phyloP scores from a whole-genome alignment of 1,284 basidiomycete species.

The Pascua guehoae region DNA sequence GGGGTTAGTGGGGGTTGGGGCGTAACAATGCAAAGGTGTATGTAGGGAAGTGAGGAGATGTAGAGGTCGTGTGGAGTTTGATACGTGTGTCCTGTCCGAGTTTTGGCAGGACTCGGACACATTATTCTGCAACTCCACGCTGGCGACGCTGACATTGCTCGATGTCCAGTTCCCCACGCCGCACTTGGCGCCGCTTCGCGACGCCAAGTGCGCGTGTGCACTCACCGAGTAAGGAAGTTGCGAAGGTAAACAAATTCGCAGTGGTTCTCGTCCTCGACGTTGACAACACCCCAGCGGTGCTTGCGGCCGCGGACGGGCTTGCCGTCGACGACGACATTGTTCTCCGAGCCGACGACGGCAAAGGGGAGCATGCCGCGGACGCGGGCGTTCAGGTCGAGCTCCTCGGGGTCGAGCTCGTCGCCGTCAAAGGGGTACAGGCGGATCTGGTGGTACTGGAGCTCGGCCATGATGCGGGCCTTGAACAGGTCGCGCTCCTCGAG shows the following conservation, averaged over 20 bases:
- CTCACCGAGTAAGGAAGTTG: conserved; percentile 76
- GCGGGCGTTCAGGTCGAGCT: conserved; percentile 82
- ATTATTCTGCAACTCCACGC: too few relatives aligned
- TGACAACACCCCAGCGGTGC: conserved; percentile 97
- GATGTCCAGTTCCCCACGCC: too few relatives aligned
- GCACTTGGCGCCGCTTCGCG: too few relatives aligned
- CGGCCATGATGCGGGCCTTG: conserved; percentile 93
- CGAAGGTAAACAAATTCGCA: conserved; percentile 97
- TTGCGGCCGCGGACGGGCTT: conserved; percentile 92
- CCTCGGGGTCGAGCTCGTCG: conserved; percentile 84
- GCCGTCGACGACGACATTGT: conserved; percentile 89
- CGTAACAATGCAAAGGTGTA: too few relatives aligned
- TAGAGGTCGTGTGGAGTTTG: too few relatives aligned
- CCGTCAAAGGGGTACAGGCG: conserved; percentile 95
- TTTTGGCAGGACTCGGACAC: too few relatives aligned
- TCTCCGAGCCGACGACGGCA: conserved; percentile 92
- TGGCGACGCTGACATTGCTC: too few relatives aligned
- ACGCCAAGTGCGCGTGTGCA: too few relatives aligned
- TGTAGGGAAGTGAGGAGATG: too few relatives aligned
- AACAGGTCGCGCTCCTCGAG: conserved; percentile 87
- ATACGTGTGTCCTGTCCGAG: too few relatives aligned
- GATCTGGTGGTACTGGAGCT: conserved; percentile 89
- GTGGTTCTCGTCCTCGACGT: conserved; percentile 93
- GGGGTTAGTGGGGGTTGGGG: conserved; percentile 26
- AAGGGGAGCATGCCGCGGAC: conserved; percentile 95